These are phyloP conservation scores for Radiomyces spectabilis DNA, from an alignment of 192 early-diverging fungal species.

Conservation along the genomic window DNA sequence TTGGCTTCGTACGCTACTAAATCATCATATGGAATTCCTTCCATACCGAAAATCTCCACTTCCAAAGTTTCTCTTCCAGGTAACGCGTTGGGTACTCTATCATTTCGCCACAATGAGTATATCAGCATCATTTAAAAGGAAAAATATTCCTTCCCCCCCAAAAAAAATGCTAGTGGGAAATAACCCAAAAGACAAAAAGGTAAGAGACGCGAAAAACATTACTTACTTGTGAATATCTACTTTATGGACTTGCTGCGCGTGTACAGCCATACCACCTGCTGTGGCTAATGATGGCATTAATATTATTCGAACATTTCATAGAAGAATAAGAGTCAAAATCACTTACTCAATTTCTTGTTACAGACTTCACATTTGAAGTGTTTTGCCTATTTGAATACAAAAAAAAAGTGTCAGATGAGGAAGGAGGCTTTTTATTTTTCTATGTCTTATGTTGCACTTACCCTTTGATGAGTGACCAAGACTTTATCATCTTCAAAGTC, in stretches of 20 bases:
- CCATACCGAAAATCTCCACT: conserved; percentile 93
- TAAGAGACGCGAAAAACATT: too few relatives aligned
- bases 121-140: background rate
- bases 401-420: background rate
- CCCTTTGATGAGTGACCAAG: conserved; percentile 84
- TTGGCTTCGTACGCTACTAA: conserved; percentile 53
- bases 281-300: too few relatives aligned
- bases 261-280: conserved; percentile 84
- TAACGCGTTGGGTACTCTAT: conserved; percentile 84
- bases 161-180: too few relatives aligned
- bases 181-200: too few relatives aligned
- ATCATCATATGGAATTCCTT: conserved; percentile 82
- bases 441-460: background rate
- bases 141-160: background rate
- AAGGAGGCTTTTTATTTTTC: background rate
- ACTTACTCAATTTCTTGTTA: conserved; percentile 46
- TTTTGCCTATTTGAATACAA: conserved; percentile 44
- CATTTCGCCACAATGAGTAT: background rate
- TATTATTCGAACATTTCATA: too few relatives aligned
- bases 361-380: conserved; percentile 92
- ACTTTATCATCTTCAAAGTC: conserved; percentile 96
- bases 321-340: too few relatives aligned
- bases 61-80: conserved; percentile 80
- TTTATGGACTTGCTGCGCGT: conserved; percentile 92
- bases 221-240: conserved; percentile 65